phyloP scores from a whole-genome alignment of 2,329 filamentous ascomycete genomes.

The Leptographium wingfieldii region DNA sequence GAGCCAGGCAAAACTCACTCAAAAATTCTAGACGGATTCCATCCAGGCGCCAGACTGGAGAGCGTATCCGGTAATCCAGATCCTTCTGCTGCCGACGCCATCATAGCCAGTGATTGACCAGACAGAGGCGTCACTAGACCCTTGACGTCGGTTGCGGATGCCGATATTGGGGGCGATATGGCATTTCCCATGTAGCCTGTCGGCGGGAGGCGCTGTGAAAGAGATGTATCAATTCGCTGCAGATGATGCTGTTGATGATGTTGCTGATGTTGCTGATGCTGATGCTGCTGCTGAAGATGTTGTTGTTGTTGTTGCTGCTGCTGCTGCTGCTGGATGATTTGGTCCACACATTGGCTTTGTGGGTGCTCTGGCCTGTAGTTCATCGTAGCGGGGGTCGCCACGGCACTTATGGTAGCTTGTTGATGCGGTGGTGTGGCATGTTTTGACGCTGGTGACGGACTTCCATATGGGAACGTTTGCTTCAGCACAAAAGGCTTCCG shows the following conservation, averaged over 20 bases:
- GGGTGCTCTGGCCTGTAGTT: conserved; percentile 35
- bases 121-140: conserved; percentile 52
- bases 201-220: conserved; percentile 35
- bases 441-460: conserved; percentile 42
- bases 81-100: conserved; percentile 42
- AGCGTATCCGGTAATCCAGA: conserved; percentile 36
- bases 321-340: conserved; percentile 28
- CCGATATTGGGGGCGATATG: conserved; percentile 70
- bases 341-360: conserved; percentile 37
- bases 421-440: conserved; percentile 9
- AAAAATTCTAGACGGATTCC: conserved; percentile 83
- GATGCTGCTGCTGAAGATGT: conserved; percentile 18
- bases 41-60: conserved; percentile 35
- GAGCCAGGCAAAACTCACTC: conserved; percentile 49
- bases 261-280: conserved; percentile 24
- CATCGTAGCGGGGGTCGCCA: conserved; percentile 26
- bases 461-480: conserved; percentile 74
- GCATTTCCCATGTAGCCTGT: conserved; percentile 34
- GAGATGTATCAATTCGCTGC: conserved; percentile 32
- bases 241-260: conserved; percentile 19
- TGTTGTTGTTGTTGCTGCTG: conserved; percentile 15
- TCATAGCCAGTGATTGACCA: conserved; percentile 60
- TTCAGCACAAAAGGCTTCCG: conserved; percentile 82
- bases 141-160: conserved; percentile 60
- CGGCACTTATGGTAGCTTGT: background rate